Evolutionary conservation across 352 stramenopile species (phyloP).

Genomic region (Pythium scleroteichum): DNA sequence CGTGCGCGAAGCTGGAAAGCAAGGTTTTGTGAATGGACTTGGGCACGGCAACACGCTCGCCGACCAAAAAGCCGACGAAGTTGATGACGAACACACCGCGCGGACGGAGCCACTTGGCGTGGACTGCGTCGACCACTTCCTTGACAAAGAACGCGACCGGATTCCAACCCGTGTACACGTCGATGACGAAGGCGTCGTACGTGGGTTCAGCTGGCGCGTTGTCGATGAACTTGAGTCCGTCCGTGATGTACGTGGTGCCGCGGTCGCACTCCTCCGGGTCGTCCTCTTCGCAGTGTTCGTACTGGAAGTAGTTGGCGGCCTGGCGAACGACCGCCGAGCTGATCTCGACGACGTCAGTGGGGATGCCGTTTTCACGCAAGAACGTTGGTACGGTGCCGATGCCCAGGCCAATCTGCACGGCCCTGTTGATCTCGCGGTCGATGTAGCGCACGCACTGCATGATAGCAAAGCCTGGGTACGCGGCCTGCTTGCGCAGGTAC

Average conservation of each 20-base stretch:
- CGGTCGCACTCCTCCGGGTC: conserved; percentile 39
- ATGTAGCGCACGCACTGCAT: conserved; percentile 75
- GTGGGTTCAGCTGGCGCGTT: conserved; percentile 34
- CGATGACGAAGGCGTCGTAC: conserved; percentile 66
- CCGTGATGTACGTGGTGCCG: conserved; percentile 64
- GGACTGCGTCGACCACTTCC: conserved; percentile 53
- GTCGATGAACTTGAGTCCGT: conserved; percentile 63
- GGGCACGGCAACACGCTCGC: conserved; percentile 44
- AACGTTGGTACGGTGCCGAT: conserved; percentile 75
- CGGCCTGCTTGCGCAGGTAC: conserved; percentile 55
- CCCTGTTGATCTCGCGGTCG: conserved; percentile 37
- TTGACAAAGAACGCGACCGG: conserved; percentile 68
- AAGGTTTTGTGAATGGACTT: conserved; percentile 75
- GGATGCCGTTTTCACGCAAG: conserved; percentile 54
- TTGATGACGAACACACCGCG: conserved; percentile 74
- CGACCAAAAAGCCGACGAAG: conserved; percentile 73
- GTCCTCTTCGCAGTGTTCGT: conserved; percentile 53
- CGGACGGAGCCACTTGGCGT: conserved; percentile 52
- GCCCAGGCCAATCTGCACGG: conserved; percentile 67
- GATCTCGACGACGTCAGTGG: conserved; percentile 80
- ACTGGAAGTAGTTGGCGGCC: conserved; percentile 71
- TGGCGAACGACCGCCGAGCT: conserved; percentile 63
- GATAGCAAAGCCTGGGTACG: conserved; percentile 79
- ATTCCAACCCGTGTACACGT: conserved; percentile 75
- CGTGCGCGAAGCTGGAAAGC: conserved; percentile 62